Evolutionary conservation across 768 basidiomycete species (phyloP), one percentile per base, ranked within the genome.

Genomic region (Fomitopsis pulvina): DNA sequence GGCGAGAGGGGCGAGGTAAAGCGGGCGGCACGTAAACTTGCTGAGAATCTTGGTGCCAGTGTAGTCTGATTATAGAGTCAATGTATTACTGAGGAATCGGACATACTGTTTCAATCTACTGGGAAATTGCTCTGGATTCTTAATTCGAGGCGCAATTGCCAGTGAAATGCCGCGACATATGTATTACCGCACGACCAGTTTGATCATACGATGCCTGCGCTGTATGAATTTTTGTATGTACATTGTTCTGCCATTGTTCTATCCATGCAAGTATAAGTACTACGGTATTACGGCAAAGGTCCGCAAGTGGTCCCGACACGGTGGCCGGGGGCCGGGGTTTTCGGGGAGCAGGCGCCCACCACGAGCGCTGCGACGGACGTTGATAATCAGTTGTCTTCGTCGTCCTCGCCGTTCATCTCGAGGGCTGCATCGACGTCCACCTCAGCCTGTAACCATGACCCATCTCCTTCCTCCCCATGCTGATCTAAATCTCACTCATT

Each of bases 1-100:
- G 93, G 93, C 8, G 86, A 88, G 62, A 73, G 84, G 39, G 92
- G 91, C 11, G 89, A 92, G 64, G 81, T 91, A 43, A 75, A 70
- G 56, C 66, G 78, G 51, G 71, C 79, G 27, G 76, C 81, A 34
- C 67, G 68, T 50, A 74, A 64, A 57, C 74, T 96, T 29, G 76
- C 83, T 45, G 65, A 59, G 41, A 60, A 56, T 21, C 57, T 87
- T 32, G 69, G 67, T 12, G 73, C 66, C 29, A 52, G 60, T 28
- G 48, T 75, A 45, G 48, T 60, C 44, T 71, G 63, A 46, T 26
- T 47, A 40, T 6, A n/a, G n/a, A n/a, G n/a, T n/a, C n/a, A n/a
- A 22, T 18, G 20, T 40, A 22, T 18, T 22, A 40, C 39, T 18
- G 39, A 7, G 39, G n/a, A 8, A 22, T 40, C 21, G 9, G 29